These are phyloP conservation scores for Zymoseptoria ardabiliae DNA, from an alignment of 2,329 filamentous ascomycete genomes.

Conservation along the genomic window DNA sequence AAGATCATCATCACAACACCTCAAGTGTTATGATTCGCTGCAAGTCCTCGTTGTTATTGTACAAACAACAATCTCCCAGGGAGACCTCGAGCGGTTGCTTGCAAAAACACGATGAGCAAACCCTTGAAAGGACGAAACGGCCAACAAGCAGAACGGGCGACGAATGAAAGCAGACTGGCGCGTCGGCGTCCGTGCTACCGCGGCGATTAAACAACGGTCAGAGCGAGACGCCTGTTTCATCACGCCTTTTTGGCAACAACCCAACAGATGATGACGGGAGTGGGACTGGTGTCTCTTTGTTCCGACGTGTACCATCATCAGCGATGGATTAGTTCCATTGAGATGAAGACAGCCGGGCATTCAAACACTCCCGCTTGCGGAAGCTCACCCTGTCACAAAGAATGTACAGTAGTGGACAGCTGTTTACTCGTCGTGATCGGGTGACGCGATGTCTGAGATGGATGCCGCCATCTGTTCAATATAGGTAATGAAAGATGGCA, in stretches of 20 bases:
- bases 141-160: neutral
- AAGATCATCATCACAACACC: too few relatives aligned
- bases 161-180: neutral
- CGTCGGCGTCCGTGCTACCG: neutral
- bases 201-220: neutral
- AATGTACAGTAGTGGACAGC: neutral
- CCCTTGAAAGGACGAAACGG: neutral
- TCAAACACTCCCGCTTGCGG: neutral
- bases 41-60: neutral
- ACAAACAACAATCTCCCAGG: neutral
- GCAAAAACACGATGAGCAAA: neutral
- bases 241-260: neutral
- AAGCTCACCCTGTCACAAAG: neutral
- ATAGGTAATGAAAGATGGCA: neutral
- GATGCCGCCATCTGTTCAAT: neutral
- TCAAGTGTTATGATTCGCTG: neutral
- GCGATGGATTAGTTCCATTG: neutral
- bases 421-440: neutral
- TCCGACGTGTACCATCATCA: neutral
- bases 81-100: neutral
- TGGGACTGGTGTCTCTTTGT: neutral
- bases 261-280: neutral
- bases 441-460: neutral
- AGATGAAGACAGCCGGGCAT: neutral
- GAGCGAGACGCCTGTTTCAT: neutral